Conservation (phyloP, 768 basidiomycete species). For the Zangia roseola region DNA sequence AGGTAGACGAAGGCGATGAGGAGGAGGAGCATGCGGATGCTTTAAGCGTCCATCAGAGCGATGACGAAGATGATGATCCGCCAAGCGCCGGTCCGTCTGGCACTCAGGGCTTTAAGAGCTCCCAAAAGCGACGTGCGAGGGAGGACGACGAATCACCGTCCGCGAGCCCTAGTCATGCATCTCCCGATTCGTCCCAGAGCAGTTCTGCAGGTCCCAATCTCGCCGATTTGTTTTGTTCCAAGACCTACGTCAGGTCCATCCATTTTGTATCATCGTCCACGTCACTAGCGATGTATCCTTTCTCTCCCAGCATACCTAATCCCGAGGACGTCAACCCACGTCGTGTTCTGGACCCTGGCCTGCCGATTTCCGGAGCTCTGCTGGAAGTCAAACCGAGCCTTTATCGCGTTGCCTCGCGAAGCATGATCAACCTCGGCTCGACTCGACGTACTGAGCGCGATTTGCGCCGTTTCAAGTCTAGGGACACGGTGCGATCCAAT, state of each 20-base stretch:
- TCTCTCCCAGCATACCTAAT: slow-evolving; percentile 18
- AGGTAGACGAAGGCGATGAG: slow-evolving; percentile 32
- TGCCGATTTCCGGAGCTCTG: slow-evolving; percentile 3
- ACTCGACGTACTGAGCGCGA: slow-evolving; percentile 29
- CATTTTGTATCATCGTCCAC: slow-evolving; percentile 5
- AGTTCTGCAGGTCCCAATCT: background rate
- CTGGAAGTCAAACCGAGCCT: slow-evolving; percentile 40
- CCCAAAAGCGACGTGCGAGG: slow-evolving; percentile 12
- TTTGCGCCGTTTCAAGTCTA: slow-evolving; percentile 16
- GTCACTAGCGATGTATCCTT: slow-evolving; percentile 11
- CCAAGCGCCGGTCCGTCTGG: slow-evolving; percentile 20
- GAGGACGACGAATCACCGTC: slow-evolving; percentile 3
- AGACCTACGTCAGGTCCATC: slow-evolving; percentile 6
- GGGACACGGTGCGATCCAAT: slow-evolving; percentile 11
- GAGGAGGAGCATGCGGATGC: slow-evolving; percentile 37
- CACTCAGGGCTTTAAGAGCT: background rate
- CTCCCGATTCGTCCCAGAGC: slow-evolving; percentile 1
- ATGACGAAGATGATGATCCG: slow-evolving; percentile 35
- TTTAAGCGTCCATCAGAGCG: slow-evolving; percentile 36
- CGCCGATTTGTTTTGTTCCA: slow-evolving; percentile 6
- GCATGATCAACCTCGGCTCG: slow-evolving; percentile 57
- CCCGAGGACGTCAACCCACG: slow-evolving; percentile 1
- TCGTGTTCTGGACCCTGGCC: slow-evolving; percentile 2
- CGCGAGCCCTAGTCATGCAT: background rate
- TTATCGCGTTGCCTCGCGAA: slow-evolving; percentile 60